Evolutionary conservation across 768 basidiomycete species (phyloP).

Genomic region (Paxillus involutus): DNA sequence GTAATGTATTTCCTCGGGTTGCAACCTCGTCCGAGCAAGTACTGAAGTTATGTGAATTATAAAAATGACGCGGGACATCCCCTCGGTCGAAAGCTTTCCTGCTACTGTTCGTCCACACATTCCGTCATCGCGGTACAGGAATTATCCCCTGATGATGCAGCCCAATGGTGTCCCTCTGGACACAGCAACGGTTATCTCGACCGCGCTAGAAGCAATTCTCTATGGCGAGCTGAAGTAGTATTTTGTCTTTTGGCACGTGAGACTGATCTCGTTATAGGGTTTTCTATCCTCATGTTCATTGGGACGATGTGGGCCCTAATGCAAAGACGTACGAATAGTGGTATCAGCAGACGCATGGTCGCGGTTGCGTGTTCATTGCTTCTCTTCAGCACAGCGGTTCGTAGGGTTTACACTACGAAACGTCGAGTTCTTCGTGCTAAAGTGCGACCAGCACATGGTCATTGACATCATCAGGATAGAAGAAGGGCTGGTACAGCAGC

Average conservation of each 20-base stretch:
- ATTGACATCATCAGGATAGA: constrained; percentile 18
- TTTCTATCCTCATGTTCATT: constrained; percentile 31
- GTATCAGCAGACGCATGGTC: constrained; percentile 14
- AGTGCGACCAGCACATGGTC: constrained; percentile 9
- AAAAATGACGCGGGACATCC: not conserved
- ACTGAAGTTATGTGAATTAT: not conserved
- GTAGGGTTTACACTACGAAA: not conserved
- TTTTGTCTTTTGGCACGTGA: not conserved
- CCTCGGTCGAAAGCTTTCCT: not conserved
- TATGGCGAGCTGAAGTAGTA: constrained; percentile 16
- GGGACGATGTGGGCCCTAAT: constrained; percentile 24
- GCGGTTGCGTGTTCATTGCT: constrained; percentile 21
- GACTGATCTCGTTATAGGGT: constrained; percentile 12
- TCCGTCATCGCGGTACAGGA: not conserved
- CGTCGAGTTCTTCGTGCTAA: not conserved
- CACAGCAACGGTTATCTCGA: constrained; percentile 23
- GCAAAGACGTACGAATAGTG: not conserved
- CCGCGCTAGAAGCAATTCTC: constrained; percentile 24
- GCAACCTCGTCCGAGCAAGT: not conserved
- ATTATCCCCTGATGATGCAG: not conserved
- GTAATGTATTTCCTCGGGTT: not conserved
- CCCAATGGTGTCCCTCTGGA: constrained; percentile 16
- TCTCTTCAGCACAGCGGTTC: constrained; percentile 23
- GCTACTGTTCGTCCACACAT: not conserved
- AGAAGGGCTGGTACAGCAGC: constrained; percentile 21